These are phyloP conservation scores for Colletotrichum eremochloae DNA, from an alignment of 2,329 filamentous ascomycete genomes.

Conservation along the genomic window DNA sequence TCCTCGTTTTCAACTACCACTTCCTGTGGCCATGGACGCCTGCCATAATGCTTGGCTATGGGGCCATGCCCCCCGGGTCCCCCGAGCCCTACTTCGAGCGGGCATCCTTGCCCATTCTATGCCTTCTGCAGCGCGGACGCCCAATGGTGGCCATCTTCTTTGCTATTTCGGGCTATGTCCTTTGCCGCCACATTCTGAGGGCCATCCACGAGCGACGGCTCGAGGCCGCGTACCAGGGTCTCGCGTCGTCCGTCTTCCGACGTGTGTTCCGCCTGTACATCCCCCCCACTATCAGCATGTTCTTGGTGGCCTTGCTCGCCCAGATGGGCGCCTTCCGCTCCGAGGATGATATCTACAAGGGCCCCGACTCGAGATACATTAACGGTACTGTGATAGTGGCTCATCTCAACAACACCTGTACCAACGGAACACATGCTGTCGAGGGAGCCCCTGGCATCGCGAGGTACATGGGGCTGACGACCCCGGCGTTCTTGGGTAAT, in stretches of 20 bases:
- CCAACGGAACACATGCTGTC: constrained; percentile 48
- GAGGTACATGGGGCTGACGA: constrained; percentile 48
- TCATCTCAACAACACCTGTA: constrained; percentile 44
- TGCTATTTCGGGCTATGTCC: constrained; percentile 58
- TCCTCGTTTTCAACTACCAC: constrained; percentile 59
- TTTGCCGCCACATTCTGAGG: constrained; percentile 55
- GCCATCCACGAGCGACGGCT: constrained; percentile 53
- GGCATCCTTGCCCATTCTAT: constrained; percentile 55
- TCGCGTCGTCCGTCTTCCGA: constrained; percentile 55
- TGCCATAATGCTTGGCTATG: constrained; percentile 56
- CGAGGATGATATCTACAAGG: constrained; percentile 53
- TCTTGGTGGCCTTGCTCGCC: constrained; percentile 54
- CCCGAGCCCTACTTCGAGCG: constrained; percentile 52
- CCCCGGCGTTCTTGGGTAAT: constrained; percentile 48
- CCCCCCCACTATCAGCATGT: constrained; percentile 57
- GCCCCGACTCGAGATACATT: constrained; percentile 55
- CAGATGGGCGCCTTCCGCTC: constrained; percentile 54
- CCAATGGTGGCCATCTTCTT: constrained; percentile 61
- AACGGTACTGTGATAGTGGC: constrained; percentile 53
- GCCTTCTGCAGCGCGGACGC: constrained; percentile 55
- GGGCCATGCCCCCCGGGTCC: constrained; percentile 52
- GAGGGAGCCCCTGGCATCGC: constrained; percentile 49
- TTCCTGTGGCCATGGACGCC: constrained; percentile 58
- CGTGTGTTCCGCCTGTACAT: constrained; percentile 57
- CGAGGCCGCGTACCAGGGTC: constrained; percentile 52